A percentile compares a stretch with the other conserved stretches of the same genome.
phyloP scores from a whole-genome alignment of 345 rosid genomes.

The Eucalyptus regnans region DNA sequence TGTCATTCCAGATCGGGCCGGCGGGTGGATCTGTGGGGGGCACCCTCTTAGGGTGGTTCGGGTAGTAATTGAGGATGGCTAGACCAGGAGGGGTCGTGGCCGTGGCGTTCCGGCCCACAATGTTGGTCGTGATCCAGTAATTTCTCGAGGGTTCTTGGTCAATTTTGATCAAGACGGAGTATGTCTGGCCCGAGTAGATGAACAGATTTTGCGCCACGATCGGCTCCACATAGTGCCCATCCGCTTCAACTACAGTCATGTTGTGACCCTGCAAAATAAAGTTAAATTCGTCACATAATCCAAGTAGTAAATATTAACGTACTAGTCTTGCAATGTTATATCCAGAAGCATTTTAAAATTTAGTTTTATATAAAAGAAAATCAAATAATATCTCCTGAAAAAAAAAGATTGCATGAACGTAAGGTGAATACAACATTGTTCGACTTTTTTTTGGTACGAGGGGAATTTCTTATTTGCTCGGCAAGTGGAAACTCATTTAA shows the following conservation, averaged over 20 bases:
- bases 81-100: slow-evolving; percentile 23
- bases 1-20: slow-evolving; percentile 34
- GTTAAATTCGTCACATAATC: neutral
- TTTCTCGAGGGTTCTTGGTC: slow-evolving; percentile 45
- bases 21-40: slow-evolving; percentile 32
- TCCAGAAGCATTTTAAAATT: neutral
- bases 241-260: slow-evolving; percentile 71
- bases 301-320: neutral
- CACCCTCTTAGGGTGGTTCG: slow-evolving; percentile 32
- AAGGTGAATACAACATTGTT: neutral
- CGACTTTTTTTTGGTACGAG: neutral
- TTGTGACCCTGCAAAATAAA: slow-evolving; percentile 35
- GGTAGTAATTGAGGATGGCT: slow-evolving; percentile 47
- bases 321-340: neutral
- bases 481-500: neutral
- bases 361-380: neutral
- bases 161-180: slow-evolving; percentile 48
- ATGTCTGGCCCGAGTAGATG: slow-evolving; percentile 71
- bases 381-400: neutral
- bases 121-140: slow-evolving; percentile 49
- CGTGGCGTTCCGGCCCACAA: slow-evolving; percentile 34
- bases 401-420: neutral
- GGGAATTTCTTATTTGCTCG: neutral
- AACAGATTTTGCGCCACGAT: slow-evolving; percentile 54
- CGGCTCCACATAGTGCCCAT: slow-evolving; percentile 65